Evolutionary conservation across 108 stramenopile species (phyloP), one percentile per base, ranked within the genome.

Genomic region (Seminavis robusta): DNA sequence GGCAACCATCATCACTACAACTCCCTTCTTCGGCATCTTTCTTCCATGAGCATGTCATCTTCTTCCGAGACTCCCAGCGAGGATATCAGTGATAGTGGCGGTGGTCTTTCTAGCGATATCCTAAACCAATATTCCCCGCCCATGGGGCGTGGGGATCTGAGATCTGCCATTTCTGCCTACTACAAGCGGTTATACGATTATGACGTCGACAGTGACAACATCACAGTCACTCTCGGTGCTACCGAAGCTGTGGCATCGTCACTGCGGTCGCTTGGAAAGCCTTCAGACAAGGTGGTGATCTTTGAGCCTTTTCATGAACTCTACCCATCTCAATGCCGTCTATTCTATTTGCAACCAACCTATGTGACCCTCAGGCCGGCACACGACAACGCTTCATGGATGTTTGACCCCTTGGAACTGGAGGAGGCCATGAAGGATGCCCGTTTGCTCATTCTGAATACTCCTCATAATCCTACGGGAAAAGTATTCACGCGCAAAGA

Each of bases 381-480:
- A 42, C 13, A 47, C 45, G 30, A 23, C 52, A 62, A 46, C 37
- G 53, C 41, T 16, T 30, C 33, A 30, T 85, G 84, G 84, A 52
- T 57, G 20, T 79, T 71, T 48, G 74, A 85, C 43, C 21, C 46
- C 16, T 52, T 76, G 27, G 77, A 85, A 36, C 52, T 85, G 2
- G 70, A 67, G 47, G 37, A 64, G 34, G 80, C 80, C n/a, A 36
- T 85, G 9, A 28, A 24, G 25, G 68, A 65, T 51, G 74, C 84
- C 9, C 76, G 61, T 27, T 72, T 87, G 17, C 53, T 95, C 42
- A 59, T 97, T 7, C 39, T 97, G 38, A 97, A 97, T 79, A 83
- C 92, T 10, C 95, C 97, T 0, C 97, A 97, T 84, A 97, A 97
- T 59, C 97, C 97, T 2, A 96, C 97, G 31, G 97, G 92, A 36